Conservation (phyloP, 805 yeast genomes). For the Sporopachydermia quercuum region DNA sequence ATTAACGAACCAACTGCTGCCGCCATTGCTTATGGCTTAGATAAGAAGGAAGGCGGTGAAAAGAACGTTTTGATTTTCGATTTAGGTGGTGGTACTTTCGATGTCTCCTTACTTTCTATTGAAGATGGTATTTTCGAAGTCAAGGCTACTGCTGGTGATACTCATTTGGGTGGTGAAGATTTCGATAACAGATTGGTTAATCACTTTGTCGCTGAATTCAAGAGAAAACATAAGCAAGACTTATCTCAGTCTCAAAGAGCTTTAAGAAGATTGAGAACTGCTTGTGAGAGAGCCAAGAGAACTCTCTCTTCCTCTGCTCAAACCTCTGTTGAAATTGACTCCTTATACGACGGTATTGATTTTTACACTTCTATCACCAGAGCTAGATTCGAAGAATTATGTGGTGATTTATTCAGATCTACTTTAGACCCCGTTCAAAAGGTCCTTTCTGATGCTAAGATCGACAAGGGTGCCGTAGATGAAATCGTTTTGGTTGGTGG, state of each 20-base stretch:
- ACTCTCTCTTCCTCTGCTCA: slow-evolving; percentile 92
- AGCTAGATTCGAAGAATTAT: slow-evolving; percentile 94
- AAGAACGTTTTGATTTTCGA: slow-evolving; percentile 86
- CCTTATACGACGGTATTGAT: slow-evolving; percentile 88
- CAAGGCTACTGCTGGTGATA: slow-evolving; percentile 86
- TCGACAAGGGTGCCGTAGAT: slow-evolving; percentile 78
- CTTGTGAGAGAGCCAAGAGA: slow-evolving; percentile 99
- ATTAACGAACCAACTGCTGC: slow-evolving; percentile 98
- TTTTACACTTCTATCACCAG: slow-evolving; percentile 93
- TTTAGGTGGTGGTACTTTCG: slow-evolving; percentile 98
- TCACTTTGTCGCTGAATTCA: slow-evolving; percentile 89
- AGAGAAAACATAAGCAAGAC: slow-evolving; percentile 96
- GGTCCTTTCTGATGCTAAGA: slow-evolving; percentile 80
- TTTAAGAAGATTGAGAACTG: slow-evolving; percentile 95
- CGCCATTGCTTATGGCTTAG: slow-evolving; percentile 95
- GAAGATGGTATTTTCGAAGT: slow-evolving; percentile 96
- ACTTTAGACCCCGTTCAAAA: slow-evolving; percentile 92
- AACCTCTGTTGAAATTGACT: slow-evolving; percentile 90
- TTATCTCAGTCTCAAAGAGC: slow-evolving; percentile 90
- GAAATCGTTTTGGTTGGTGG: slow-evolving; percentile 96
- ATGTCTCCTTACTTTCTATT: slow-evolving; percentile 83
- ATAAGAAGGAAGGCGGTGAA: slow-evolving; percentile 51
- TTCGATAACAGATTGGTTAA: slow-evolving; percentile 92
- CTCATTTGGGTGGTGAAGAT: slow-evolving; percentile 97
- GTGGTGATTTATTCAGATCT: slow-evolving; percentile 87